A percentile compares a stretch with the other conserved stretches of the same genome.
Conservation (phyloP, 352 stramenopile genomes). For the Halophytophthora polymorphica region DNA sequence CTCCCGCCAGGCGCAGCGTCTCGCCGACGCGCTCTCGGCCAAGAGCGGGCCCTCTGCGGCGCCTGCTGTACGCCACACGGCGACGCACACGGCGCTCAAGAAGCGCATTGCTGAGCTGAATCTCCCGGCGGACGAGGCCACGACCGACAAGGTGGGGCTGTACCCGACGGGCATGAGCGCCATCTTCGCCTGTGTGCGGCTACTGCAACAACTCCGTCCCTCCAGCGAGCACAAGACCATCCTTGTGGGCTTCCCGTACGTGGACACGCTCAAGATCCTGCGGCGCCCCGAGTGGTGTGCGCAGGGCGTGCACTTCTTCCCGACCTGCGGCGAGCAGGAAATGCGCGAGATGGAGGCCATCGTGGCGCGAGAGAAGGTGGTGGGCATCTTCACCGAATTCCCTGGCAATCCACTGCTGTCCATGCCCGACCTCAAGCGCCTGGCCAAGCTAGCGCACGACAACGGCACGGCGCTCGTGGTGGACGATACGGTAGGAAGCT, state of each 20-base stretch:
- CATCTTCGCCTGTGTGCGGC: conserved; percentile 82
- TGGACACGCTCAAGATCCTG: conserved; percentile 93
- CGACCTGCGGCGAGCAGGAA: conserved; percentile 60
- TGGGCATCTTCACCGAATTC: conserved; percentile 92
- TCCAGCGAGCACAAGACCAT: conserved; percentile 56
- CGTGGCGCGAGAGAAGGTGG: conserved; percentile 64
- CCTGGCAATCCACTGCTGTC: conserved; percentile 91
- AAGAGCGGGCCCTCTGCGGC: background rate
- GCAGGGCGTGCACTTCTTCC: conserved; percentile 89
- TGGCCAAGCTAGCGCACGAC: conserved; percentile 81
- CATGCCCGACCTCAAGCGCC: conserved; percentile 70
- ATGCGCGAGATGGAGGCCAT: conserved; percentile 65
- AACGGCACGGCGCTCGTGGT: conserved; percentile 87
- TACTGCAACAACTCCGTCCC: conserved; percentile 50
- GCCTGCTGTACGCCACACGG: conserved; percentile 7
- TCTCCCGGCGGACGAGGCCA: conserved; percentile 13
- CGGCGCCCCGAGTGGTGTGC: conserved; percentile 83
- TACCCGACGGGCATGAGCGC: conserved; percentile 88
- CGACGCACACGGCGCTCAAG: conserved; percentile 37
- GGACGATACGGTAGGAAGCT: conserved; percentile 90
- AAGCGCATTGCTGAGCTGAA: conserved; percentile 60
- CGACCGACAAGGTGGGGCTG: conserved; percentile 44
- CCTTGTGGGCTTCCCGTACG: conserved; percentile 92
- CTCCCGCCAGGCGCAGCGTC: conserved; percentile 73
- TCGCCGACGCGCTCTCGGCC: conserved; percentile 49